phyloP scores from a whole-genome alignment of 2,329 filamentous ascomycete species.

The Fusarium sp. region DNA sequence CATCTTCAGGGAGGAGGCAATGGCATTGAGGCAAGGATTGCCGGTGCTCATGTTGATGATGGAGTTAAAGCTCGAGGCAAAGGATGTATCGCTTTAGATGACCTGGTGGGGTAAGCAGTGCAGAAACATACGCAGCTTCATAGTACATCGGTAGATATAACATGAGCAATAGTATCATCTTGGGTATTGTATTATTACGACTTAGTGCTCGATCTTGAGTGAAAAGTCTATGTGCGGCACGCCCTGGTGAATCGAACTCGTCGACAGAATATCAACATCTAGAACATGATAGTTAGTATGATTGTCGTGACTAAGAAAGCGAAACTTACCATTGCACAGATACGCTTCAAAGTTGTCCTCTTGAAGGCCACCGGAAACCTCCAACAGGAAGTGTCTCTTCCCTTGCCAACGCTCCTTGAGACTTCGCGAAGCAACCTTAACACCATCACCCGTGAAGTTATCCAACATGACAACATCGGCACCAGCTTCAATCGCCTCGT shows the following conservation, averaged over 20 bases:
- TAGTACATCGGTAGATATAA: neutral
- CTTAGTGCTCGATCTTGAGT: slow-evolving; percentile 76
- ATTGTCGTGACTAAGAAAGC: neutral
- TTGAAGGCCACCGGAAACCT: slow-evolving; percentile 91
- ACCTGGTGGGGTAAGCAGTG: neutral
- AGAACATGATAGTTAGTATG: slow-evolving; percentile 29
- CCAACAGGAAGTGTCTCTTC: slow-evolving; percentile 79
- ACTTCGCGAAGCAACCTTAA: slow-evolving; percentile 77
- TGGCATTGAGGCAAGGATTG: slow-evolving; percentile 34
- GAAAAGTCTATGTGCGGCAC: slow-evolving; percentile 96
- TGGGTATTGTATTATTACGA: slow-evolving; percentile 22
- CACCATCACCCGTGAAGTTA: slow-evolving; percentile 86
- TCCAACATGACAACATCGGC: slow-evolving; percentile 98
- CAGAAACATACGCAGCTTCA: neutral
- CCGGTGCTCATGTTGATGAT: slow-evolving; percentile 35
- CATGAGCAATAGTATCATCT: neutral
- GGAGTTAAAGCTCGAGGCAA: neutral
- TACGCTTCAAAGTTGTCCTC: slow-evolving; percentile 85
- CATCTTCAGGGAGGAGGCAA: slow-evolving; percentile 48
- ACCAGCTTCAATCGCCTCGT: slow-evolving; percentile 89
- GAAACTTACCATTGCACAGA: slow-evolving; percentile 73
- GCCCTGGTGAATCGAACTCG: slow-evolving; percentile 96
- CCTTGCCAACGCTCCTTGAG: slow-evolving; percentile 85
- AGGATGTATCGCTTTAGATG: no score
- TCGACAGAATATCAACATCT: slow-evolving; percentile 96